These are phyloP conservation scores for Colletotrichum shisoi DNA, from an alignment of 2,329 filamentous ascomycete species.

Conservation along the genomic window DNA sequence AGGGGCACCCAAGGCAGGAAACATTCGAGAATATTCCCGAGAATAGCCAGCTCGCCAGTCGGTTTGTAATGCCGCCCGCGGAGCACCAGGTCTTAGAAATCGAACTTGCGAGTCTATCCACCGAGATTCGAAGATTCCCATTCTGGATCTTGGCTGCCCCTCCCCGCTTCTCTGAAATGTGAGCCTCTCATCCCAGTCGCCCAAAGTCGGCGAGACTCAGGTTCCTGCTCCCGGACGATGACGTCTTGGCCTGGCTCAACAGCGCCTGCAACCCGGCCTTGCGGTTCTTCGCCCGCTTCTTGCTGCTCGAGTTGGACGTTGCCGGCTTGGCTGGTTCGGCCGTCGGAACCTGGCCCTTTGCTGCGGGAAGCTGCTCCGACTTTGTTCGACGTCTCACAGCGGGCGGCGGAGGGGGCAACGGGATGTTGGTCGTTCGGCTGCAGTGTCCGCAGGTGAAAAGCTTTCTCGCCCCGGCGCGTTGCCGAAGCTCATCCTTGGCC, in stretches of 20 bases:
- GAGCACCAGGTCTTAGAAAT: not conserved
- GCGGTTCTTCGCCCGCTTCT: constrained; percentile 70
- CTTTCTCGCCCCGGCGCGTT: constrained; percentile 31
- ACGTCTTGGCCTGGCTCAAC: constrained; percentile 60
- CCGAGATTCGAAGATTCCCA: too few relatives aligned
- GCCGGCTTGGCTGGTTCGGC: constrained; percentile 39
- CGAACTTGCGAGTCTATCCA: not conserved
- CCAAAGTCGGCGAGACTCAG: constrained; percentile 64
- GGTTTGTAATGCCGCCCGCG: constrained; percentile 21
- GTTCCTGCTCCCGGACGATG: constrained; percentile 49
- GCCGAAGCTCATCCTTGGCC: constrained; percentile 3
- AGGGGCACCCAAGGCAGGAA: constrained; percentile 12
- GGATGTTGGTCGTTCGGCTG: constrained; percentile 28
- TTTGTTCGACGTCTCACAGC: constrained; percentile 44
- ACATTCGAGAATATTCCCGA: constrained; percentile 41
- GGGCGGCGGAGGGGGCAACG: constrained; percentile 28
- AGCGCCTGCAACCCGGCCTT: constrained; percentile 73
- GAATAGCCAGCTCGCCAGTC: constrained; percentile 24
- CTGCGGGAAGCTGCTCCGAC: constrained; percentile 23
- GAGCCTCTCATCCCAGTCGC: constrained; percentile 49
- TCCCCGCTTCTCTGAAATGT: too few relatives aligned
- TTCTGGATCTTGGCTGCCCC: not conserved
- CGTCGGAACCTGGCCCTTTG: constrained; percentile 16
- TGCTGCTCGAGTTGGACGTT: constrained; percentile 65
- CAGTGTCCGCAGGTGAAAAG: constrained; percentile 36